These are phyloP conservation scores for Serendipita sp. DNA, from an alignment of 768 basidiomycete species.

Conservation along the genomic window DNA sequence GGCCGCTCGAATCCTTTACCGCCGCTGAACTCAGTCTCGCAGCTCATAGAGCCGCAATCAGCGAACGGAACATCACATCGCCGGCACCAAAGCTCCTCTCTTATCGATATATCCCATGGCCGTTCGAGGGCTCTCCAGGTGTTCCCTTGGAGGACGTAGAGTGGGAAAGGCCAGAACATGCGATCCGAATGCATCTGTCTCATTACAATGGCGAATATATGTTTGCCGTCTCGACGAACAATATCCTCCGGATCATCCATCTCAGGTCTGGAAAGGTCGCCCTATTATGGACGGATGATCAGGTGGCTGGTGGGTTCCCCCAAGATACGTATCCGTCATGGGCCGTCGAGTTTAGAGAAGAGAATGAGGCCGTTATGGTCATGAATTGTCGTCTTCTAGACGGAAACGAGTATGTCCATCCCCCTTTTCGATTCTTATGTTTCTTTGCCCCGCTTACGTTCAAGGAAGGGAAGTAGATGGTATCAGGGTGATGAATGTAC, in stretches of 20 bases:
- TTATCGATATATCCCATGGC: background rate
- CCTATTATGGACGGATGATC: background rate
- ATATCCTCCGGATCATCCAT: constrained; percentile 1
- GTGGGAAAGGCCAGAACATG: background rate
- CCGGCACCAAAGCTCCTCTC: background rate
- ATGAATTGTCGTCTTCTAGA: background rate
- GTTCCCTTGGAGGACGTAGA: background rate
- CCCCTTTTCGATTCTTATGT: background rate
- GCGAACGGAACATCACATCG: background rate
- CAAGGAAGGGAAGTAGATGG: background rate
- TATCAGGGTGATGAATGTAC: background rate
- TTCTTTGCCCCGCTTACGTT: no score
- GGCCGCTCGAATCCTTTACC: background rate
- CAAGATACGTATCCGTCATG: background rate
- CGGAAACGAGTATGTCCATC: background rate
- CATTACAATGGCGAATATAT: background rate
- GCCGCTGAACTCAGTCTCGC: background rate
- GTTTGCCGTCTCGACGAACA: background rate
- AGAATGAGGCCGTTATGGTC: background rate
- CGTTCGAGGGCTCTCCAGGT: background rate
- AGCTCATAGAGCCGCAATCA: background rate
- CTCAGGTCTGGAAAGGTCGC: background rate
- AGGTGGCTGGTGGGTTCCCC: background rate
- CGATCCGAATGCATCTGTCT: background rate
- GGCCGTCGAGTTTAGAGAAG: constrained; percentile 1